These are phyloP conservation scores for Penicillium hesseltinei DNA, from an alignment of 2,329 filamentous ascomycete genomes.

Conservation along the genomic window DNA sequence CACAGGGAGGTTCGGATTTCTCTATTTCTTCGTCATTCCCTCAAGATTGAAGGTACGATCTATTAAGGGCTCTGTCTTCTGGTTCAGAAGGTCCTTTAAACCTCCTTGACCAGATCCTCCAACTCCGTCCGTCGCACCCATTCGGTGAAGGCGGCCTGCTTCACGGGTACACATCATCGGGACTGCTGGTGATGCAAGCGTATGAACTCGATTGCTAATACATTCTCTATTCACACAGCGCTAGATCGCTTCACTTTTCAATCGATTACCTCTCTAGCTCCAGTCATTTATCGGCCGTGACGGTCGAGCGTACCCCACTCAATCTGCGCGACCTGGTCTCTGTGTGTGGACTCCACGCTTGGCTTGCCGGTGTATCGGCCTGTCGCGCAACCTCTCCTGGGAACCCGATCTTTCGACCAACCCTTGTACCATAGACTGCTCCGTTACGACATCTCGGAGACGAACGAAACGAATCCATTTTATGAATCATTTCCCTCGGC, in stretches of 20 bases:
- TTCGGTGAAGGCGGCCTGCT: constrained; percentile 13
- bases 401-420: constrained; percentile 9
- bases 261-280: constrained; percentile 1
- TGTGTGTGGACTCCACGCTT: constrained; percentile 21
- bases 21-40: constrained; percentile 32
- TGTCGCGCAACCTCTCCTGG: constrained; percentile 20
- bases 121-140: constrained; percentile 1
- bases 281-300: constrained; percentile 1
- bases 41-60: constrained; percentile 34
- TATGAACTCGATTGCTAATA: constrained; percentile 17
- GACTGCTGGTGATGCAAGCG: constrained; percentile 21
- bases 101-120: background rate
- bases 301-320: constrained; percentile 9
- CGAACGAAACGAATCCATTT: constrained; percentile 27
- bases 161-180: constrained; percentile 20
- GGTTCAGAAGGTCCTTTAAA: background rate
- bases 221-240: constrained; percentile 17
- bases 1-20: constrained; percentile 18
- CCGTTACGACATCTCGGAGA: constrained; percentile 30
- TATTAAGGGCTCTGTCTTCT: background rate
- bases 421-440: constrained; percentile 29
- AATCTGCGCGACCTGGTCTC: constrained; percentile 15
- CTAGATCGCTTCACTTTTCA: constrained; percentile 18
- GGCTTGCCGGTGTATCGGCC: constrained; percentile 17
- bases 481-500: constrained; percentile 37